These are phyloP conservation scores for grape (Vitis vinifera) DNA, from an alignment of 164 flowering plant species.

Conservation along the genomic window ASM3070453v1 NC_081811.1:5228001-5228500, in stretches of 20 bases:
- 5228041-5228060: conserved; percentile 31
- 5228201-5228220: conserved; percentile 13
- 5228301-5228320: not conserved
- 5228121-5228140: conserved; percentile 29
- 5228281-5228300: conserved; percentile 21
- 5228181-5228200: conserved; percentile 23
- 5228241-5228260: conserved; percentile 23
- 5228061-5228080: conserved; percentile 8
- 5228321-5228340: not conserved
- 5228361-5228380: too few species aligned
- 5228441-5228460: conserved; percentile 31
- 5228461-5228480: conserved; percentile 24
- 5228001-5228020: not conserved
- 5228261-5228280: conserved; percentile 26
- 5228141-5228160: conserved; percentile 40
- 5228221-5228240: conserved; percentile 2
- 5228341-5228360: not conserved
- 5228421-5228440: conserved; percentile 28
- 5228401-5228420: conserved; percentile 36
- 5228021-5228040: conserved; percentile 1
- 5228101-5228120: conserved; percentile 27
- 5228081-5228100: conserved; percentile 21
- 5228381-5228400: conserved; percentile 8
- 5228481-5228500: conserved; percentile 20
- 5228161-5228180: conserved; percentile 28